Evolutionary conservation across 345 rosid genomes (phyloP).

Genomic region (Pugionium cornutum): DNA sequence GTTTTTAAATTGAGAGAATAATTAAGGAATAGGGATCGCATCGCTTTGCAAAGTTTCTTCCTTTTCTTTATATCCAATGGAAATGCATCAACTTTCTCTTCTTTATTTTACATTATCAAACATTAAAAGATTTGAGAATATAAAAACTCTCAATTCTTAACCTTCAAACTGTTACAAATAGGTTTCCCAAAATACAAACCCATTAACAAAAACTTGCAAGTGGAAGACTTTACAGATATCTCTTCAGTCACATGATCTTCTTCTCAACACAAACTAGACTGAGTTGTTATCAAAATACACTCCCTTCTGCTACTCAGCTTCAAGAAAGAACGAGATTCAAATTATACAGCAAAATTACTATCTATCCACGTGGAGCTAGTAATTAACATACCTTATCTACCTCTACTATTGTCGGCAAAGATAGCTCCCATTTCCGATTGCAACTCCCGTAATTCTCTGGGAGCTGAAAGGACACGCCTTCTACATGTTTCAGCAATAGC

Average conservation of each 20-base stretch:
- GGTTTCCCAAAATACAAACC: conserved; percentile 29
- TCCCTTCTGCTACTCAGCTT: conserved; percentile 22
- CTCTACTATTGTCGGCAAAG: conserved; percentile 53
- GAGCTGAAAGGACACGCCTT: conserved; percentile 30
- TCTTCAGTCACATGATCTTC: conserved; percentile 17
- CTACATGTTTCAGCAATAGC: conserved; percentile 35
- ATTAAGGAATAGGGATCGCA: conserved; percentile 21
- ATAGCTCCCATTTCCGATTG: conserved; percentile 58
- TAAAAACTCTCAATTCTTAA: background rate
- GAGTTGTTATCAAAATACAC: background rate
- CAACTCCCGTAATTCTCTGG: conserved; percentile 23
- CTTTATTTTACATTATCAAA: background rate
- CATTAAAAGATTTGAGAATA: too few relatives aligned
- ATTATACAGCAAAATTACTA: conserved; percentile 14
- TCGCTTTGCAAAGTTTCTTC: conserved; percentile 34
- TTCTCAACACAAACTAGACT: conserved; percentile 18
- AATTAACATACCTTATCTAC: conserved; percentile 33
- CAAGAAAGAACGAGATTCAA: background rate
- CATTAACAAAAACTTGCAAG: background rate
- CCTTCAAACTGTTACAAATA: conserved; percentile 1
- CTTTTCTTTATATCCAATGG: conserved; percentile 37
- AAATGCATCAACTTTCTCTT: conserved; percentile 35
- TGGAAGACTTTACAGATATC: conserved; percentile 23
- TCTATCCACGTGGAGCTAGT: background rate
- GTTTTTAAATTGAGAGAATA: conserved; percentile 13